A percentile compares a stretch with the other conserved stretches of the same genome.
These are phyloP conservation scores for Amphirosellinia nigrospora DNA, from an alignment of 495 filamentous ascomycete species.

Conservation along the genomic window DNA sequence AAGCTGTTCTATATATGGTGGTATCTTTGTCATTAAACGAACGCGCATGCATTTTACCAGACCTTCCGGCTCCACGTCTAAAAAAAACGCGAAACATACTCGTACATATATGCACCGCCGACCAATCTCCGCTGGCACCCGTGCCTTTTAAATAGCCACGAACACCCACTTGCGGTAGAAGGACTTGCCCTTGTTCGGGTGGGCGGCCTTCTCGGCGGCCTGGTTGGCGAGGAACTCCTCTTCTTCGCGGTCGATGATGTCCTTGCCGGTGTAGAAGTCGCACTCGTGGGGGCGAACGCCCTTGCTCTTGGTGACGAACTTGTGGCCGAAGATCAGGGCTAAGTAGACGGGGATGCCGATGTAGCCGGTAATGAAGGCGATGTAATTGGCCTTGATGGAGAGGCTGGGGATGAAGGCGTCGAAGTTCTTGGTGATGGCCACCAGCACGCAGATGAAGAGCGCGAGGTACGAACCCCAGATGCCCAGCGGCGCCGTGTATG, in stretches of 20 bases:
- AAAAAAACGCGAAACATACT: neutral
- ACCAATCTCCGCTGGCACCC: neutral
- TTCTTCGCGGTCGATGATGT: conserved; percentile 75
- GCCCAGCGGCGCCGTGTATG: conserved; percentile 77
- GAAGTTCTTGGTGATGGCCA: conserved; percentile 80
- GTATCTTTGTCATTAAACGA: conserved; percentile 8
- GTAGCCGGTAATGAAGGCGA: conserved; percentile 82
- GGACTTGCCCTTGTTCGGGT: conserved; percentile 37
- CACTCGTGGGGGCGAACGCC: conserved; percentile 62
- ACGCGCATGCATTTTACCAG: conserved; percentile 7
- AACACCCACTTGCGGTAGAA: conserved; percentile 70
- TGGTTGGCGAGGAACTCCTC: conserved; percentile 66
- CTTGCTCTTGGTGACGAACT: conserved; percentile 59
- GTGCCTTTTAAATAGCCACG: conserved; percentile 62
- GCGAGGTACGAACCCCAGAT: conserved; percentile 69
- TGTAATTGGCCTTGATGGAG: conserved; percentile 59
- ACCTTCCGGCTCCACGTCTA: neutral
- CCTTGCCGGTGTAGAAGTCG: conserved; percentile 76
- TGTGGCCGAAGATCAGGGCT: conserved; percentile 73
- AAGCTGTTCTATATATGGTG: conserved; percentile 1
- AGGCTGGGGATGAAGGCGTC: conserved; percentile 67
- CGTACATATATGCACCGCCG: neutral
- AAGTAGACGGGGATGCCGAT: conserved; percentile 83
- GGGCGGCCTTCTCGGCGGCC: conserved; percentile 50
- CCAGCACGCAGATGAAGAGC: conserved; percentile 70